Conservation (phyloP, 1,284 basidiomycete species). For the Ustilago hordei region DNA sequence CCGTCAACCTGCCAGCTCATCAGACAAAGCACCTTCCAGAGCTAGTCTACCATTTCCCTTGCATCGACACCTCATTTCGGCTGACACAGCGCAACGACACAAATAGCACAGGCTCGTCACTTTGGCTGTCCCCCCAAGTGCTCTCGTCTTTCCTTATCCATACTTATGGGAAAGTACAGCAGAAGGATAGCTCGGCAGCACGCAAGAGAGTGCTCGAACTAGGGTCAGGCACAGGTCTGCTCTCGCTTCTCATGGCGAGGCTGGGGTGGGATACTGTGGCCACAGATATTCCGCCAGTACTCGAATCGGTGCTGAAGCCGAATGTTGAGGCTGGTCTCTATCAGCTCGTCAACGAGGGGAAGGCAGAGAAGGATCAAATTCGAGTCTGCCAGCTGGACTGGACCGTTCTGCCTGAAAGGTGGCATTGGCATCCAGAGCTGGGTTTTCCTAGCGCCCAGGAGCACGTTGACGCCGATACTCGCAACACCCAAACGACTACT, state of each 20-base stretch:
- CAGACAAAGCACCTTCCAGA: constrained; percentile 48
- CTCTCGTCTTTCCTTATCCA: constrained; percentile 45
- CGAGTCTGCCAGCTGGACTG: constrained; percentile 77
- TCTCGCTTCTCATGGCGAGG: constrained; percentile 76
- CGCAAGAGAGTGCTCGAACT: constrained; percentile 35
- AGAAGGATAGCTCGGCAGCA: neutral
- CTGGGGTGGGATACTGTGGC: constrained; percentile 82
- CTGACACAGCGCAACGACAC: constrained; percentile 45
- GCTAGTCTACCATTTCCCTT: constrained; percentile 40
- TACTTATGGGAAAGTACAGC: constrained; percentile 11
- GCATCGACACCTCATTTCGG: constrained; percentile 27
- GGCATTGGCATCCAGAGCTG: constrained; percentile 19
- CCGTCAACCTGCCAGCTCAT: constrained; percentile 49
- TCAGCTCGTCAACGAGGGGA: constrained; percentile 10
- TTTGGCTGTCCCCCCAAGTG: constrained; percentile 55
- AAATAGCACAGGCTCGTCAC: constrained; percentile 50
- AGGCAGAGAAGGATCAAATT: constrained; percentile 67
- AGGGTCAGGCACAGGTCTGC: constrained; percentile 54
- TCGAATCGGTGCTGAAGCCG: constrained; percentile 76
- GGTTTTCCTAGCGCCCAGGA: constrained; percentile 10
- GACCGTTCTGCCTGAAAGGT: constrained; percentile 23
- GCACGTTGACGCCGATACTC: neutral
- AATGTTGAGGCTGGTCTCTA: constrained; percentile 76
- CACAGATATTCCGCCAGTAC: constrained; percentile 81
- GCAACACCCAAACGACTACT: neutral